phyloP scores from a whole-genome alignment of 2,329 filamentous ascomycete genomes.

The Amesomyces nigricolor region DNA sequence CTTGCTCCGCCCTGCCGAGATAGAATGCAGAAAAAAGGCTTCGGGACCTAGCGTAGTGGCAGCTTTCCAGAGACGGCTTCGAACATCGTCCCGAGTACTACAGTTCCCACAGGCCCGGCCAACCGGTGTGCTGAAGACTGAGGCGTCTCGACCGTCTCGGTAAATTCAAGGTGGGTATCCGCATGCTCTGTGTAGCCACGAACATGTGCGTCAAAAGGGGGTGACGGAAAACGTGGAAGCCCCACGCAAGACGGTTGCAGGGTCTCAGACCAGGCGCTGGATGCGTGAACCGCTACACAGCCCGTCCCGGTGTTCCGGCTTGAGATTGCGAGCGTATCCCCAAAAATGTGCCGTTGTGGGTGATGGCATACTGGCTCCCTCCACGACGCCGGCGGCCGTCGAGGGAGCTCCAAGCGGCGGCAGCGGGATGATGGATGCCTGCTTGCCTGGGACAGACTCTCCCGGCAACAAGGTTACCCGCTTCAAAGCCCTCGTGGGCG shows the following conservation, averaged over 20 bases:
- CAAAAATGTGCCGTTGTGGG: background rate
- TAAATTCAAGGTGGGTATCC: slow-evolving; percentile 8
- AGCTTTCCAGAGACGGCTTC: slow-evolving; percentile 13
- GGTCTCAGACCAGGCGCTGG: slow-evolving; percentile 12
- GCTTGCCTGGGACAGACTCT: background rate
- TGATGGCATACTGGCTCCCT: background rate
- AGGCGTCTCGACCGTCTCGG: slow-evolving; percentile 10
- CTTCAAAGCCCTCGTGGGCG: background rate
- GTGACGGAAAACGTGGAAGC: slow-evolving; percentile 16
- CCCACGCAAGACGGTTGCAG: slow-evolving; percentile 9
- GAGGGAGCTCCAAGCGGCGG: background rate
- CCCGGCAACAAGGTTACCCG: background rate
- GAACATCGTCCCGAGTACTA: slow-evolving; percentile 10
- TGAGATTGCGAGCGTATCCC: background rate
- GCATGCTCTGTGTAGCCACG: slow-evolving; percentile 12
- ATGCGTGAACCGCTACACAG: slow-evolving; percentile 7
- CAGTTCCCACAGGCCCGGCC: background rate
- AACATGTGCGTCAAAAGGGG: slow-evolving; percentile 20
- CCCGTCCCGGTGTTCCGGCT: slow-evolving; percentile 7
- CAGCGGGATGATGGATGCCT: background rate
- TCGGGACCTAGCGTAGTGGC: slow-evolving; percentile 17
- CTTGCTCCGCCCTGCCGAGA: slow-evolving; percentile 17
- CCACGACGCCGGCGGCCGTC: background rate
- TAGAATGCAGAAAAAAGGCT: slow-evolving; percentile 11
- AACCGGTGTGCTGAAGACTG: slow-evolving; percentile 4